Conservation (phyloP, 2,329 filamentous ascomycete species). For the Colletotrichum shisoi region DNA sequence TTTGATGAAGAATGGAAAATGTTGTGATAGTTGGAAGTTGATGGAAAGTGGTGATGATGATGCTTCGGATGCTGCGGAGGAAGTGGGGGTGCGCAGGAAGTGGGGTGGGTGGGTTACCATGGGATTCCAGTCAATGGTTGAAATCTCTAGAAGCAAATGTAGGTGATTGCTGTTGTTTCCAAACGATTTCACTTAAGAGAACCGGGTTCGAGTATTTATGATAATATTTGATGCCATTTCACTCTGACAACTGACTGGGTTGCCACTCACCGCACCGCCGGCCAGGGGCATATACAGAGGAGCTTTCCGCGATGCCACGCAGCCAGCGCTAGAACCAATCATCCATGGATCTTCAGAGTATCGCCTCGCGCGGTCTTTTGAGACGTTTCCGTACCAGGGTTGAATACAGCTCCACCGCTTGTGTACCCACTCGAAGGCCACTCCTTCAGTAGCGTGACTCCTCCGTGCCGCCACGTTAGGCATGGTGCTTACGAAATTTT, state of each 20-base stretch:
- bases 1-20: too few relatives aligned
- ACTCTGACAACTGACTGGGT: too few relatives aligned
- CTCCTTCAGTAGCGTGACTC: not conserved
- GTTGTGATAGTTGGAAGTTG: too few relatives aligned
- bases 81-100: too few relatives aligned
- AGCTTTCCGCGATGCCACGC: constrained; percentile 1
- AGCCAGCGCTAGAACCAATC: constrained; percentile 17
- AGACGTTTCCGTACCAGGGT: constrained; percentile 10
- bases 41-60: too few relatives aligned
- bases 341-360: constrained; percentile 18
- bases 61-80: too few relatives aligned
- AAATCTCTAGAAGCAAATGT: not conserved
- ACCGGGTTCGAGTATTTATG: too few relatives aligned
- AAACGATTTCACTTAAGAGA: too few relatives aligned
- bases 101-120: too few relatives aligned
- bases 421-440: constrained; percentile 14
- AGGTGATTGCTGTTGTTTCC: too few relatives aligned
- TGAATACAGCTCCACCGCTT: constrained; percentile 12
- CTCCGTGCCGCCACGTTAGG: not conserved
- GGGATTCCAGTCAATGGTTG: too few relatives aligned
- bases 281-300: not conserved
- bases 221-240: too few relatives aligned
- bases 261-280: constrained; percentile 1
- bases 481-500: not conserved
- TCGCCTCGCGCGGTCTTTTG: not conserved